phyloP scores from a whole-genome alignment of 108 stramenopile genomes.

The Asterionellopsis glacialis region DNA sequence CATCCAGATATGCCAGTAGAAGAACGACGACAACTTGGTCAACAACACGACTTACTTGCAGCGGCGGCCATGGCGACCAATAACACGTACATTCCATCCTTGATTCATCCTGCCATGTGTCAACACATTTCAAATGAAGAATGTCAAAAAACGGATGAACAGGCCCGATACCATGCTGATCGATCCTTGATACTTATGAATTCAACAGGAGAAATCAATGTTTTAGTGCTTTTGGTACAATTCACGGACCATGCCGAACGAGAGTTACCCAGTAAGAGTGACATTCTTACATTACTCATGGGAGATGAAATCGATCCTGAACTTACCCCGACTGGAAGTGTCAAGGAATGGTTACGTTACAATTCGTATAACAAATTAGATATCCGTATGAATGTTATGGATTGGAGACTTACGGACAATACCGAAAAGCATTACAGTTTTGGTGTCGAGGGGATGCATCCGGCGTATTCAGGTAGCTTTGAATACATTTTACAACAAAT shows the following conservation, averaged over 20 bases:
- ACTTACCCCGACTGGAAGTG: conserved; percentile 13
- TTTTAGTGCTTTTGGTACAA: conserved; percentile 21
- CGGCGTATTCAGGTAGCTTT: background rate
- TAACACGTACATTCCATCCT: background rate
- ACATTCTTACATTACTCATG: conserved; percentile 30
- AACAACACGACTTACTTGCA: background rate
- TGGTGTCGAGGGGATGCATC: conserved; percentile 28
- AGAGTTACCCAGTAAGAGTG: conserved; percentile 12
- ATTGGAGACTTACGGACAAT: conserved; percentile 39
- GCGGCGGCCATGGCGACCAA: background rate
- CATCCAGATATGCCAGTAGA: background rate
- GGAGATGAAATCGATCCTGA: conserved; percentile 4
- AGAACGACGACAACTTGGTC: background rate
- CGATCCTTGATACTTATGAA: conserved; percentile 2
- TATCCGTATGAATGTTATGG: conserved; percentile 28
- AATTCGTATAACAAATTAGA: conserved; percentile 21
- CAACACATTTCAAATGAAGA: background rate
- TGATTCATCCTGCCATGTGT: background rate
- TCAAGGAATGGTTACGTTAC: conserved; percentile 3
- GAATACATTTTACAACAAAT: background rate
- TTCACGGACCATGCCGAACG: conserved; percentile 30
- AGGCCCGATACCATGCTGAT: background rate
- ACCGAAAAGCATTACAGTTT: conserved; percentile 45
- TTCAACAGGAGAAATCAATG: conserved; percentile 23
- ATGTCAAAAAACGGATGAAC: background rate